Conservation (phyloP, 805 yeast species). For the Candida anglica region DNA sequence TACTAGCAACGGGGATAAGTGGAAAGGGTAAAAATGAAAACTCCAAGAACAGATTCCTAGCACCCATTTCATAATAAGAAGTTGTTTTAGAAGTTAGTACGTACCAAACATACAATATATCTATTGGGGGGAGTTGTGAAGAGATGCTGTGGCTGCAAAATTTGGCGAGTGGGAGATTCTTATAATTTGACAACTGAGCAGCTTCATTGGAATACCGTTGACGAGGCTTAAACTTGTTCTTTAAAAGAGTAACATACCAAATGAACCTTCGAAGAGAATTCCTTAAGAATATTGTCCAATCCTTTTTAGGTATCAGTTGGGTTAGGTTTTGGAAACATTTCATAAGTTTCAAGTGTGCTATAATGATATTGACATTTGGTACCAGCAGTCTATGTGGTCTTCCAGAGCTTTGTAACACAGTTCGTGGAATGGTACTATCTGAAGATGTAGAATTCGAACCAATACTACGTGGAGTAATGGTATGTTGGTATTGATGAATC, state of each 20-base stretch:
- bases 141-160: neutral
- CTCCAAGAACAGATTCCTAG: constrained; percentile 4
- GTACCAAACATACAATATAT: constrained; percentile 4
- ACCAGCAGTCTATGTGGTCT: no score
- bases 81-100: neutral
- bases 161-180: constrained; percentile 1
- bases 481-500: no score
- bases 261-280: constrained; percentile 1
- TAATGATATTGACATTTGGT: neutral
- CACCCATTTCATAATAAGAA: constrained; percentile 3
- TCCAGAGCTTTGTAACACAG: no score
- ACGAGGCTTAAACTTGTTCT: constrained; percentile 2
- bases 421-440: no score
- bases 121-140: constrained; percentile 2
- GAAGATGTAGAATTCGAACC: no score
- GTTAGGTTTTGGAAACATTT: neutral
- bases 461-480: no score
- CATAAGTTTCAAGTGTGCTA: constrained; percentile 4
- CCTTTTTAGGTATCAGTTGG: neutral
- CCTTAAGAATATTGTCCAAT: constrained; percentile 3
- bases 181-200: constrained; percentile 1
- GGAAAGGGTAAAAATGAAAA: constrained; percentile 3
- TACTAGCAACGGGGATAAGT: neutral
- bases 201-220: constrained; percentile 1
- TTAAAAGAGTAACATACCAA: constrained; percentile 1